Base-by-base conservation (phyloP, 2,329 filamentous ascomycete genomes). In the Drechslera avenae region DNA sequence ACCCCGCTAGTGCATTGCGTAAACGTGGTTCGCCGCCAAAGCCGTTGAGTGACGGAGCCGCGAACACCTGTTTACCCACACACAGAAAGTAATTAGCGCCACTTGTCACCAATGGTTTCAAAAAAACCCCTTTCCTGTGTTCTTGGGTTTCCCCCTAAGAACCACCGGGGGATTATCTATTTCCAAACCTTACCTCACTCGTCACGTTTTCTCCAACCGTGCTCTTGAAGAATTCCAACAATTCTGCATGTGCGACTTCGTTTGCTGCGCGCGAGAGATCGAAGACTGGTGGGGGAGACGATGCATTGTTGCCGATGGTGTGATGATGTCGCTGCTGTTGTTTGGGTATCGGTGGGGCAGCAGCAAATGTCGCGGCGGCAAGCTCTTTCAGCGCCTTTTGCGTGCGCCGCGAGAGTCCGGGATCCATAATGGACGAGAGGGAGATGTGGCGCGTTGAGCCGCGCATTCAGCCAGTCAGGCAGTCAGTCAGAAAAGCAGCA, bases 211-310 rank as follows among this genome's bases (percentile, higher is more conserved):
- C 51, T 31, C 66, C 63, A 13, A 66, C 49, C 2, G 55, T 60
- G n/a, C 64, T 65, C 39, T 63, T 63, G 54, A 68, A 64, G 46
- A 69, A 66, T 41, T 67, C 58, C 13, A 61, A 37, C 2, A 70
- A 52, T 39, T 70, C 67, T 2, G 51, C 46, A 8, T 63, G 63
- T 19, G 68, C 52, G 9, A 64, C 59, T 39, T 67, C 62, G 46
- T 68, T 70, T 18, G 67, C 60, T 3, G 59, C 66, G 28, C 41
- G 56, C 8, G 66, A 67, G 1, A 70, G 54, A 51, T 70, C 65
- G 33, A 67, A 59, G 0, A 47, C 46, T 4, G 50, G 9, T n/a
- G 46, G 16, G 4, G 48, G 44, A 19, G 54, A 28, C 6, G 21
- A 23, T 23, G 26, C 26, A 10, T 28, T 9, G 26, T 28, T 28